phyloP scores from a whole-genome alignment of 176 grass and related monocot species.

The Oryza brachyantha region DNA sequence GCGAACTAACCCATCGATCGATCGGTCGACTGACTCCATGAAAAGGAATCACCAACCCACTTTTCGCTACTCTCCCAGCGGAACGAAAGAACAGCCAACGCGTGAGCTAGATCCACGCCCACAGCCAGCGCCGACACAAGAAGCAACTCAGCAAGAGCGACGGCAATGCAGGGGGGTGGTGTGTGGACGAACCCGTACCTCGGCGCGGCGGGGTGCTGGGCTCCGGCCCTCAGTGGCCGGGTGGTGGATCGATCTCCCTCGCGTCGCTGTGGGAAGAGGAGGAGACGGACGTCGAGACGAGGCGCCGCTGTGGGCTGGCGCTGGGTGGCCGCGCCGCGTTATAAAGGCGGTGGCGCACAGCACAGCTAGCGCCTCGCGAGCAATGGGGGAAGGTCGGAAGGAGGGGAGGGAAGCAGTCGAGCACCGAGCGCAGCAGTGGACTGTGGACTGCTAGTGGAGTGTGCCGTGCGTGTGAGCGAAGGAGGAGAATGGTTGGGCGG shows the following conservation, averaged over 20 bases:
- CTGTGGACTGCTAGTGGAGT: not conserved
- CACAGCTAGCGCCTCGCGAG: too few species aligned
- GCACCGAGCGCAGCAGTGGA: not conserved
- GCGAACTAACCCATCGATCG: not conserved
- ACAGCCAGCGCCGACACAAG: not conserved
- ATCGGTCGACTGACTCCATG: not conserved
- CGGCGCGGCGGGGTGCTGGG: not conserved
- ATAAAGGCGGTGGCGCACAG: conserved; percentile 37
- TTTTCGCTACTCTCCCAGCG: too few species aligned
- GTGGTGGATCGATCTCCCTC: too few species aligned
- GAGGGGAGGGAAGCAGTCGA: too few species aligned
- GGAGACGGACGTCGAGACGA: not conserved
- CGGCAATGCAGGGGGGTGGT: conserved; percentile 35
- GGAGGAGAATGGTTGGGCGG: not conserved
- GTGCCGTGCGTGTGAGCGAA: conserved; percentile 10
- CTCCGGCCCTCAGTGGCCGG: too few species aligned
- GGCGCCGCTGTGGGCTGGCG: not conserved
- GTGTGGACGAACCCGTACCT: conserved; percentile 38
- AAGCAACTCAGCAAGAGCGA: not conserved
- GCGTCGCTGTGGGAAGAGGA: not conserved
- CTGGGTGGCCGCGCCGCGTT: conserved; percentile 31
- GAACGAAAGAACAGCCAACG: not conserved
- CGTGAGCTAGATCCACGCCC: conserved; percentile 24
- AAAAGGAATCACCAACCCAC: not conserved
- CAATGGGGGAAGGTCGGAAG: not conserved